Conservation (phyloP, 2,329 filamentous ascomycete genomes). For the Penicillium janthinellum region DNA sequence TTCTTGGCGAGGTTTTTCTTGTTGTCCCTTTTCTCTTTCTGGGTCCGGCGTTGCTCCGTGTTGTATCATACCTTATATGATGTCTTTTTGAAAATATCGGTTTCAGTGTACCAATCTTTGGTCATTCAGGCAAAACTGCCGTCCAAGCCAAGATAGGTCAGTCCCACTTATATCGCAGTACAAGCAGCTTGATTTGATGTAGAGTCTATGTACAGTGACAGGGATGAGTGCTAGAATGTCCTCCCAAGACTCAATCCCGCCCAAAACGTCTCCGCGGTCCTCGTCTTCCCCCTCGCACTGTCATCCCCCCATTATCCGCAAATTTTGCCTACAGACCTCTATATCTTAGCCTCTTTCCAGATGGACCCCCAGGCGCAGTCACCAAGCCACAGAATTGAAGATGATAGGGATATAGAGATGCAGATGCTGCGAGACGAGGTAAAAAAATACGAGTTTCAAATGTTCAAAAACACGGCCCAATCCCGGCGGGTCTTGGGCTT, state of each 20-base stretch:
- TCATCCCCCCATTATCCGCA: constrained; percentile 9
- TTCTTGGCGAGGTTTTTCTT: constrained; percentile 6
- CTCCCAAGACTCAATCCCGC: not conserved
- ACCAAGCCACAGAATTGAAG: not conserved
- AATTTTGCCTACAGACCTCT: constrained; percentile 16
- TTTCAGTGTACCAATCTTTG: not conserved
- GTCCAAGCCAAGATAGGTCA: not conserved
- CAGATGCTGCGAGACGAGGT: constrained; percentile 15
- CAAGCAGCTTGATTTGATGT: constrained; percentile 18
- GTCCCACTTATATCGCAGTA: not conserved
- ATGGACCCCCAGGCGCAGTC: not conserved
- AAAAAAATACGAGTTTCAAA: constrained; percentile 14
- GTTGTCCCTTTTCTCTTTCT: not conserved
- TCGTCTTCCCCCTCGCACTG: constrained; percentile 7
- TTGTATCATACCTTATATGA: constrained; percentile 17
- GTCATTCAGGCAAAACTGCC: not conserved
- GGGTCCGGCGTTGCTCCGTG: constrained; percentile 2
- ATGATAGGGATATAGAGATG: constrained; percentile 14
- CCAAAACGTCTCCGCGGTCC: not conserved
- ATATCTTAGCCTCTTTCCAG: constrained; percentile 6
- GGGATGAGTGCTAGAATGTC: constrained; percentile 2
- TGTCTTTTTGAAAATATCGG: not conserved
- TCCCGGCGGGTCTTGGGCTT: not conserved
- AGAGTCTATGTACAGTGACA: constrained; percentile 28
- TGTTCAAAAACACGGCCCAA: constrained; percentile 14